These are phyloP conservation scores for Diplodia sapinea DNA, from an alignment of 2,329 filamentous ascomycete species.

Conservation along the genomic window DNA sequence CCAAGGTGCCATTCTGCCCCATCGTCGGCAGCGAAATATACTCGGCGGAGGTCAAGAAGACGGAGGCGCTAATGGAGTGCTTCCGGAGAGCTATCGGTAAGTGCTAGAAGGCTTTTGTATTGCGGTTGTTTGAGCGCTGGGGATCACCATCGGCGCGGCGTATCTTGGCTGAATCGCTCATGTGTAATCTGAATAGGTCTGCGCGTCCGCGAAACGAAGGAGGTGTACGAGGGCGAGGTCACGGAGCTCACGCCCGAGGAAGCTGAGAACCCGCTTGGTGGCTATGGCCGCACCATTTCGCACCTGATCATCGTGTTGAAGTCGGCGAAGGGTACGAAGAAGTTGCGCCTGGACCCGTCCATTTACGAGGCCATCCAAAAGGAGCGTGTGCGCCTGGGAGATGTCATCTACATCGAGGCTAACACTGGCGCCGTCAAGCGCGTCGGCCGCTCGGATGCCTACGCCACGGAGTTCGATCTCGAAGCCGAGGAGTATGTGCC, in stretches of 20 bases:
- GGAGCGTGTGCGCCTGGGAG: slow-evolving; percentile 92
- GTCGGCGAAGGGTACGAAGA: slow-evolving; percentile 96
- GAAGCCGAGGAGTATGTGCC: slow-evolving; percentile 99
- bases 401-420: slow-evolving; percentile 98
- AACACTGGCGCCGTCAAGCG: slow-evolving; percentile 98
- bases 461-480: slow-evolving; percentile 97
- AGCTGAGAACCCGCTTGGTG: slow-evolving; percentile 94
- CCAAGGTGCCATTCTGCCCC: slow-evolving; percentile 97
- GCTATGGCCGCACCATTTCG: slow-evolving; percentile 96
- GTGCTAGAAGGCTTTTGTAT: slow-evolving; percentile 20
- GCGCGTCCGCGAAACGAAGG: slow-evolving; percentile 97
- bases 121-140: not conserved
- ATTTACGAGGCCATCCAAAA: slow-evolving; percentile 99
- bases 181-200: slow-evolving; percentile 57
- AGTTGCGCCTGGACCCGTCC: slow-evolving; percentile 92
- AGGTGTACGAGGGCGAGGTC: slow-evolving; percentile 98
- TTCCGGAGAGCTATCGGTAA: slow-evolving; percentile 92
- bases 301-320: slow-evolving; percentile 93
- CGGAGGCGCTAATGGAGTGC: slow-evolving; percentile 98
- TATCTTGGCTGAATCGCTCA: not conserved
- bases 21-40: slow-evolving; percentile 99
- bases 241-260: slow-evolving; percentile 97
- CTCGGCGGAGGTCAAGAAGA: slow-evolving; percentile 99
- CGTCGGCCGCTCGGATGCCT: slow-evolving; percentile 93
- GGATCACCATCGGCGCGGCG: not conserved